Base-by-base conservation (phyloP, 306 rosid genomes). In the Glycyrrhiza uralensis region DNA sequence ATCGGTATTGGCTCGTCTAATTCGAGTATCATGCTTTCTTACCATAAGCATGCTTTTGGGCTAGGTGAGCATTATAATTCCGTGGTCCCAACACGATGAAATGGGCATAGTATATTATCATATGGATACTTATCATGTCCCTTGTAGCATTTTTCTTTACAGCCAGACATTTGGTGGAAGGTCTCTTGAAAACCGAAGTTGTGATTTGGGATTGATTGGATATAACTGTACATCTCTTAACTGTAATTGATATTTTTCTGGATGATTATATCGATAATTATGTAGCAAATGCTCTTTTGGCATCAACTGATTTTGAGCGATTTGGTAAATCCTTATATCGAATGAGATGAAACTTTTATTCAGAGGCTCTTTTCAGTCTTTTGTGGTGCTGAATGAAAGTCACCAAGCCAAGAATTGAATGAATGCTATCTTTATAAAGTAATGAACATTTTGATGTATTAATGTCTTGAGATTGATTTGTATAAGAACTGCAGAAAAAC, bases 11-110 rank as follows among this genome's bases (percentile, higher is more conserved):
- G 33, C 78, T 56, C 81, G 26, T 52, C 77, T 6, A 74, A 69
- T 76, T 87, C 84, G 2, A 83, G 90, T 54, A 78, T 95, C 24
- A 77, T 84, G 92, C 81, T 95, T 58, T 95, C 99, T 18, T 95
- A 87, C 82, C 99, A 95, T 70, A 91, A 38, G 91, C 97, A 91
- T 69, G 97, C 96, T 35, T 92, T 88, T 76, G 97, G 99, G 66
- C 90, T 91, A 6, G 97, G 96, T 24, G 97, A 95, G 89, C 97
- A 91, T 78, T 95, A 95, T 68, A 91, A 91, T 72, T 95, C 92
- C 52, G 80, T 95, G 77, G 90, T 91, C 60, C 87, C 96, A 78
- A 67, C 80, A 9, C 80, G 82, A 83, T 72, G 66, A 47, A 82
- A 42, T 74, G 66, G 83, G 76, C 19, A 33, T 44, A 66, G 11